Evolutionary conservation across 148 eudicot genomes (phyloP).

Genomic region (Amaranthus hypochondriacus): DNA sequence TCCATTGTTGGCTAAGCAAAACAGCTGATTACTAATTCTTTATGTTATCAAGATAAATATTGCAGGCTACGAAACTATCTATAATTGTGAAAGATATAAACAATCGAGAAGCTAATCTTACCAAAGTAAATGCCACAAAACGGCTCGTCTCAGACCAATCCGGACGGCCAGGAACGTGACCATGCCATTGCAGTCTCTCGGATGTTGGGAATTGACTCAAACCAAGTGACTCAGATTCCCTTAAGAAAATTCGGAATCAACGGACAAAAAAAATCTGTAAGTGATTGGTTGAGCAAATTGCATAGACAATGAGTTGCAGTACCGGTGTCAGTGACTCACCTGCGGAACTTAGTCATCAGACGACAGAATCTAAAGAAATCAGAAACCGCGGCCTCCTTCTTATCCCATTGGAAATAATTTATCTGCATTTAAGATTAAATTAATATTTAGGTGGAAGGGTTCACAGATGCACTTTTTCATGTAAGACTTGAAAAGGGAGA

Average conservation of each 20-base stretch:
- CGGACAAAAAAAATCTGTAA: not conserved
- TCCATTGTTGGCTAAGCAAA: too few species aligned
- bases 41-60: too few species aligned
- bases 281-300: not conserved
- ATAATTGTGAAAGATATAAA: not conserved
- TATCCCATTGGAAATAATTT: slow-evolving; percentile 93
- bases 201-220: slow-evolving; percentile 85
- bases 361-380: slow-evolving; percentile 89
- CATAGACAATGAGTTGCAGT: not conserved
- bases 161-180: slow-evolving; percentile 62
- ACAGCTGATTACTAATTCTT: too few species aligned
- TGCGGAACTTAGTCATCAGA: slow-evolving; percentile 73
- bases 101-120: slow-evolving; percentile 21
- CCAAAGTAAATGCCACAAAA: slow-evolving; percentile 90
- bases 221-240: slow-evolving; percentile 92
- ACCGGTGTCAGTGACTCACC: slow-evolving; percentile 33
- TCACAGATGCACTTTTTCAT: not conserved
- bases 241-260: slow-evolving; percentile 20
- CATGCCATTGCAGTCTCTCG: slow-evolving; percentile 97
- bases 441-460: slow-evolving; percentile 16
- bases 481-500: slow-evolving; percentile 6
- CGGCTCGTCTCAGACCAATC: slow-evolving; percentile 93
- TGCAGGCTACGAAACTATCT: not conserved
- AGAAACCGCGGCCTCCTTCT: slow-evolving; percentile 64
- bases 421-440: slow-evolving; percentile 49